These are phyloP conservation scores for Penicillium cosmopolitanum DNA, from an alignment of 495 filamentous ascomycete species.

Conservation along the genomic window DNA sequence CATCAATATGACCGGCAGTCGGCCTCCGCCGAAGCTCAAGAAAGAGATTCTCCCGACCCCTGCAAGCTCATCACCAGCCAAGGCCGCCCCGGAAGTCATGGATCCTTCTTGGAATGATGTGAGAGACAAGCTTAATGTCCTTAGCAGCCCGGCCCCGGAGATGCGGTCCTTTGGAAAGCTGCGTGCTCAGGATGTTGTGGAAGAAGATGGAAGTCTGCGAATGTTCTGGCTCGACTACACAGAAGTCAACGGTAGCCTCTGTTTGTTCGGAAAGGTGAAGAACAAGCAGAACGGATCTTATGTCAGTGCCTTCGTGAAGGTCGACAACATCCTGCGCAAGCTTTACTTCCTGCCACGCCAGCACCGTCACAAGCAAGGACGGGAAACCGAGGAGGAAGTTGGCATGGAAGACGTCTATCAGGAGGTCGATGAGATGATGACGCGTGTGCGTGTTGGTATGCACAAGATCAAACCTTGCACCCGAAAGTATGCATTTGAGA, in stretches of 20 bases:
- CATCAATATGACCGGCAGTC: constrained; percentile 85
- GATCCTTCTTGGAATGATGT: constrained; percentile 94
- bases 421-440: constrained; percentile 86
- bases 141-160: constrained; percentile 70
- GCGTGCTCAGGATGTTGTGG: constrained; percentile 76
- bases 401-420: constrained; percentile 87
- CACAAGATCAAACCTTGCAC: constrained; percentile 91
- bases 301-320: constrained; percentile 92
- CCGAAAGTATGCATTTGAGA: constrained; percentile 94
- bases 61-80: constrained; percentile 74
- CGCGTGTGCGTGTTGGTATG: constrained; percentile 76
- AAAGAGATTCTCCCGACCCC: constrained; percentile 69
- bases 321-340: constrained; percentile 93
- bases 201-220: constrained; percentile 86
- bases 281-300: constrained; percentile 80
- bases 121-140: constrained; percentile 81
- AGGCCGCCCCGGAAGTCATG: constrained; percentile 58
- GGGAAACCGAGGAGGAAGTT: constrained; percentile 77
- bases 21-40: constrained; percentile 76
- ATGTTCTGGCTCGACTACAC: constrained; percentile 98
- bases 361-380: constrained; percentile 62
- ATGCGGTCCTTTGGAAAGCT: constrained; percentile 73
- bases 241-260: constrained; percentile 88
- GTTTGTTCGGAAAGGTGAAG: constrained; percentile 94
- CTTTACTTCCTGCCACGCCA: constrained; percentile 90